These are phyloP conservation scores for Anthracocystis walkeri DNA, from an alignment of 1,284 basidiomycete genomes.

Conservation along the genomic window DNA sequence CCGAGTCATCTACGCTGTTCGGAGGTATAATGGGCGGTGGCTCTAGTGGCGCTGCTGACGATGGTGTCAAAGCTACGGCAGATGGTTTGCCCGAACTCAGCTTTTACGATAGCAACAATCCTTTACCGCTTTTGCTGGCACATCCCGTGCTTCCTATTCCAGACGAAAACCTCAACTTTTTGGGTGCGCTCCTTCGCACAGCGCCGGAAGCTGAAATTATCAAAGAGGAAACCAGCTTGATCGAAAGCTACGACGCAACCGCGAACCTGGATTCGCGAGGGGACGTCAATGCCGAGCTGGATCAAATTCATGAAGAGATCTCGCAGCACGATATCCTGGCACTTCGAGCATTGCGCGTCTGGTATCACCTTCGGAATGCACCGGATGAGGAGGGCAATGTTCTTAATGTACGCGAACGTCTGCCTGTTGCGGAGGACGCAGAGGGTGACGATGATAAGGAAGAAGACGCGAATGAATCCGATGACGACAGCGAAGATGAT, in stretches of 20 bases:
- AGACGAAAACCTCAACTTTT: slow-evolving; percentile 59
- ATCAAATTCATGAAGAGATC: slow-evolving; percentile 39
- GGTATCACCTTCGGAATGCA: slow-evolving; percentile 57
- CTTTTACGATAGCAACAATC: slow-evolving; percentile 52
- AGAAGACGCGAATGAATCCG: slow-evolving; percentile 28
- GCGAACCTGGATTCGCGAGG: neutral
- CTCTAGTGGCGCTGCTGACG: slow-evolving; percentile 3
- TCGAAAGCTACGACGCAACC: slow-evolving; percentile 46
- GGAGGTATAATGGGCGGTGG: slow-evolving; percentile 23
- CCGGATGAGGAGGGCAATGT: slow-evolving; percentile 57
- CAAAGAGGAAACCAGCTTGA: slow-evolving; percentile 36
- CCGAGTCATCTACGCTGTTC: slow-evolving; percentile 25
- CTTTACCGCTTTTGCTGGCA: slow-evolving; percentile 44
- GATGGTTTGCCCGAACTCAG: slow-evolving; percentile 51
- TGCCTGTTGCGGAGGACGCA: slow-evolving; percentile 31
- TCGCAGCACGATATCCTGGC: slow-evolving; percentile 51
- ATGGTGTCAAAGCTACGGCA: slow-evolving; percentile 46
- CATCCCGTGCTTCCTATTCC: slow-evolving; percentile 56
- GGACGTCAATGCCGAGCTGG: slow-evolving; percentile 24
- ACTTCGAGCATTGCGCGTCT: slow-evolving; percentile 47
- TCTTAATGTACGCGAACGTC: slow-evolving; percentile 48
- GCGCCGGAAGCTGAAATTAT: slow-evolving; percentile 55
- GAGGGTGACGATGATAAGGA: slow-evolving; percentile 44
- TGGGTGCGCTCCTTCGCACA: slow-evolving; percentile 59
- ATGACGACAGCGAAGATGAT: slow-evolving; percentile 31